Conservation (phyloP, 805 yeast species). For the Candida golubevii region DNA sequence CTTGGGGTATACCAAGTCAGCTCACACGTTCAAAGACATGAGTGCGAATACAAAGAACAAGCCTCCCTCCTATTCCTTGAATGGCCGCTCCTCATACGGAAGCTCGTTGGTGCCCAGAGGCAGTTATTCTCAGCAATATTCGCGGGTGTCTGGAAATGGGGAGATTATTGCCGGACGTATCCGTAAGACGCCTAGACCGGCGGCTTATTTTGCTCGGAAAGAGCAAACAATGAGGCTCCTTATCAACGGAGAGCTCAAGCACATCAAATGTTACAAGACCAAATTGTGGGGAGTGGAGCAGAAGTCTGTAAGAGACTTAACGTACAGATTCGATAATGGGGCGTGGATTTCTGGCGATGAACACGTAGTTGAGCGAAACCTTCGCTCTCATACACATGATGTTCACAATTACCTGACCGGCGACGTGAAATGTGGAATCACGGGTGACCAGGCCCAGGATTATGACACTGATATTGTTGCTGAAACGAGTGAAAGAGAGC, state of each 20-base stretch:
- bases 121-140: conserved; percentile 20
- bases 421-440: conserved; percentile 21
- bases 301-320: conserved; percentile 56
- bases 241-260: conserved; percentile 53
- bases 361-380: conserved; percentile 65
- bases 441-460: conserved; percentile 21
- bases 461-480: conserved; percentile 20
- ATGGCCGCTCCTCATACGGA: conserved; percentile 35
- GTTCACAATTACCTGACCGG: not conserved
- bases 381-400: not conserved
- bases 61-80: conserved; percentile 27
- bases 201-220: conserved; percentile 31
- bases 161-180: conserved; percentile 55
- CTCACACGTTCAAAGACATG: conserved; percentile 30
- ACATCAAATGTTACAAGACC: conserved; percentile 59
- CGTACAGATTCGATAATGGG: conserved; percentile 56
- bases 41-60: conserved; percentile 34
- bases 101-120: conserved; percentile 28
- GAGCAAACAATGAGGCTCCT: conserved; percentile 62
- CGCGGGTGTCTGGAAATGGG: conserved; percentile 32
- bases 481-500: not conserved
- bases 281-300: conserved; percentile 92
- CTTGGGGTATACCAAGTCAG: conserved; percentile 29
- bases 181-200: conserved; percentile 52
- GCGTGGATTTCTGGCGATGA: conserved; percentile 79